Percentiles rank a stretch among this genome's conserved stretches.
phyloP scores from a whole-genome alignment of 805 yeast species.

The Yamadazyma sp. region DNA sequence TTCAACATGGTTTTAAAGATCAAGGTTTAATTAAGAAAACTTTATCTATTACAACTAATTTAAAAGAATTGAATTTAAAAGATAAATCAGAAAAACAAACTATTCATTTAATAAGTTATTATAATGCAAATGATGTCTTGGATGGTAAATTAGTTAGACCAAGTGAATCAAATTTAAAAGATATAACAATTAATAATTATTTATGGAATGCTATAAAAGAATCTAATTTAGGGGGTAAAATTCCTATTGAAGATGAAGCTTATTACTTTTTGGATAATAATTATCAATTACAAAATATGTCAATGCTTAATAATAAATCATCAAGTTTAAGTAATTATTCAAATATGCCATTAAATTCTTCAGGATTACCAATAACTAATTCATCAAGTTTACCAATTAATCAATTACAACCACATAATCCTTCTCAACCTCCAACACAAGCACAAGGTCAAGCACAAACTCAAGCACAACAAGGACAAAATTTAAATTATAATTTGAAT shows the following conservation, averaged over 20 bases:
- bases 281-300: conserved; percentile 41
- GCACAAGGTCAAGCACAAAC: conserved; percentile 10
- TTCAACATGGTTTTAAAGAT: conserved; percentile 60
- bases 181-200: conserved; percentile 43
- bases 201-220: conserved; percentile 58
- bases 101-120: conserved; percentile 77
- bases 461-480: not conserved
- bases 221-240: conserved; percentile 57
- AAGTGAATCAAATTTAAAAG: conserved; percentile 49
- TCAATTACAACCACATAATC: not conserved
- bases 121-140: conserved; percentile 69
- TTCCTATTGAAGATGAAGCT: conserved; percentile 48
- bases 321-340: no score
- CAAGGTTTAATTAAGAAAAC: conserved; percentile 83
- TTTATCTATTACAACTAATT: conserved; percentile 54
- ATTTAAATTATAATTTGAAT: not conserved
- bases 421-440: no score
- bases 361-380: not conserved
- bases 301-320: conserved; percentile 18
- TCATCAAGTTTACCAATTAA: not conserved
- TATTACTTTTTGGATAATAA: conserved; percentile 45
- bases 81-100: conserved; percentile 38
- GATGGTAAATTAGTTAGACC: conserved; percentile 58
- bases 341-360: no score
- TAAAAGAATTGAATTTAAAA: conserved; percentile 25